Percentiles rank a stretch among this genome's conserved stretches.
Conservation (phyloP, 2,329 filamentous ascomycete species). For the Camillea tinctor region DNA sequence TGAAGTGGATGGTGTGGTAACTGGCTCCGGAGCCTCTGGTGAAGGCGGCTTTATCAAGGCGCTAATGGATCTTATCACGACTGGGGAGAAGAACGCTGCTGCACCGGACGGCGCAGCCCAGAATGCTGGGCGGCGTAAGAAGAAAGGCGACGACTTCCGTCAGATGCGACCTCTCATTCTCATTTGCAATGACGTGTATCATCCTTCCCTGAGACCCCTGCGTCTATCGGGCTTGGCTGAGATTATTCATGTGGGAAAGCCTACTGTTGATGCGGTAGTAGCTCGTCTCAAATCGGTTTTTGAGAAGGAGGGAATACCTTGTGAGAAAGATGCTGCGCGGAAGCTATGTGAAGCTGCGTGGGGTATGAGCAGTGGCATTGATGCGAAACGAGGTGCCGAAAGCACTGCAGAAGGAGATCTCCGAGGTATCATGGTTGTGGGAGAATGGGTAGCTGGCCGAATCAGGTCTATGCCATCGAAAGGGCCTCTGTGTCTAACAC, state of each 20-base stretch:
- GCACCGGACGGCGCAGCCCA: constrained; percentile 30
- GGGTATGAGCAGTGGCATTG: constrained; percentile 72
- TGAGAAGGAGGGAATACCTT: constrained; percentile 81
- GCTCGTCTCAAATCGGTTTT: constrained; percentile 80
- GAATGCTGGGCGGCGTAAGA: constrained; percentile 52
- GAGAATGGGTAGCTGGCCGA: constrained; percentile 80
- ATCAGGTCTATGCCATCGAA: constrained; percentile 51
- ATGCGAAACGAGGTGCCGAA: constrained; percentile 66
- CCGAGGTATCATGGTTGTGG: constrained; percentile 79
- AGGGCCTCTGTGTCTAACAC: constrained; percentile 55
- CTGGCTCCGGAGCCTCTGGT: constrained; percentile 71
- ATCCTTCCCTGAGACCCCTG: constrained; percentile 80
- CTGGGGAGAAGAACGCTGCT: constrained; percentile 77
- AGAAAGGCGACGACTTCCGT: constrained; percentile 82
- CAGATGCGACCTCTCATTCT: constrained; percentile 85
- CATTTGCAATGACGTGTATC: constrained; percentile 97
- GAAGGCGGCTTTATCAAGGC: constrained; percentile 96
- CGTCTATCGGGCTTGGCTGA: constrained; percentile 85
- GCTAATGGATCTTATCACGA: constrained; percentile 81
- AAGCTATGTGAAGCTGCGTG: constrained; percentile 80
- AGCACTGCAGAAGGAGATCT: constrained; percentile 71
- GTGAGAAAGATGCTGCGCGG: constrained; percentile 84
- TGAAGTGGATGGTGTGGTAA: constrained; percentile 91
- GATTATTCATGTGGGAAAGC: constrained; percentile 87
- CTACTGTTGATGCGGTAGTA: constrained; percentile 82